phyloP scores from a whole-genome alignment of 2,329 filamentous ascomycete species.

The Penicillium sp. region DNA sequence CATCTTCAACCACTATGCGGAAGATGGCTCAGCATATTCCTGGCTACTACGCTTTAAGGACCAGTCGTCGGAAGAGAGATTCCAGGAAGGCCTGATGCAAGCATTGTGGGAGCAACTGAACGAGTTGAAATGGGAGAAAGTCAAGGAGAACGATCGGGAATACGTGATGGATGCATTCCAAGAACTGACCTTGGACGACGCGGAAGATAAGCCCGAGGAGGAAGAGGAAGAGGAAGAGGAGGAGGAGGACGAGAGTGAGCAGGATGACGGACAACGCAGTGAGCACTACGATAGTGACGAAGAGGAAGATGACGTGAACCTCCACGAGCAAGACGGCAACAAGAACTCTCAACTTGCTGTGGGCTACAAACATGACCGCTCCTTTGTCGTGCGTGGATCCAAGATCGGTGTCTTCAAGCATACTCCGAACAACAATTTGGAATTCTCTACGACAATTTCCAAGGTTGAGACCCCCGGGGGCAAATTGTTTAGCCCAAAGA shows the following conservation, averaged over 20 bases:
- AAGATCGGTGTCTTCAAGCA: conserved; percentile 99
- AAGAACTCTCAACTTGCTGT: conserved; percentile 92
- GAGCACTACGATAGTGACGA: conserved; percentile 72
- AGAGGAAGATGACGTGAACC: conserved; percentile 69
- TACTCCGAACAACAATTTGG: conserved; percentile 81
- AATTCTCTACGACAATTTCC: conserved; percentile 95
- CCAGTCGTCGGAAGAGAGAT: conserved; percentile 69
- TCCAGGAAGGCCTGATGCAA: conserved; percentile 92
- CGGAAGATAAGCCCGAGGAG: conserved; percentile 51
- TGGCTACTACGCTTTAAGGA: conserved; percentile 93
- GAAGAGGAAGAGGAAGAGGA: conserved; percentile 51
- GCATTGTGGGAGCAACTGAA: conserved; percentile 96
- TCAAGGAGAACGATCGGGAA: conserved; percentile 85
- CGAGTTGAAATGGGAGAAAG: conserved; percentile 86
- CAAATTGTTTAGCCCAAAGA: conserved; percentile 85
- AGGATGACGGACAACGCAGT: conserved; percentile 60
- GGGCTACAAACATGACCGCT: conserved; percentile 93
- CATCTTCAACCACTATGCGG: conserved; percentile 94
- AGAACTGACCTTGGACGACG: conserved; percentile 86
- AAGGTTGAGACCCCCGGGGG: conserved; percentile 87
- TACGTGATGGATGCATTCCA: conserved; percentile 95
- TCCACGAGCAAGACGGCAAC: conserved; percentile 66
- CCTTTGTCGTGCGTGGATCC: conserved; percentile 91
- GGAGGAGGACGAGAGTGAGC: conserved; percentile 56
- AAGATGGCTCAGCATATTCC: conserved; percentile 84